A percentile compares a stretch with the other conserved stretches of the same genome.
Evolutionary conservation across 169 alveolate genomes (phyloP).

Genomic region (Plasmodium vivax): DNA sequence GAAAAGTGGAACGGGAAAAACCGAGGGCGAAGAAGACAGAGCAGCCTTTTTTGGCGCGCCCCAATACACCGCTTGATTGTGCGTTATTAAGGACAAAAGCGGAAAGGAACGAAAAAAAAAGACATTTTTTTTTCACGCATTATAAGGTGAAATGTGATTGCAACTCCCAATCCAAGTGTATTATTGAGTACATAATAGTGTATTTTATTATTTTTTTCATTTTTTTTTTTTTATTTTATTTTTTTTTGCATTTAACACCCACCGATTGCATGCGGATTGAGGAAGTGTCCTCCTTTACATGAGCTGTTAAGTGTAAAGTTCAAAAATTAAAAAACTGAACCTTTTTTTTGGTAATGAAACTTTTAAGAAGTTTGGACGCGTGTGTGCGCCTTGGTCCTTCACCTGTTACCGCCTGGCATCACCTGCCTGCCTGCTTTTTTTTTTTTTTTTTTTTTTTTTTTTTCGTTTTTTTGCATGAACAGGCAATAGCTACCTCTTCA

Average conservation of each 20-base stretch:
- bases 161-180: background rate
- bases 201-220: background rate
- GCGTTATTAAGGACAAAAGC: background rate
- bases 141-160: background rate
- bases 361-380: background rate
- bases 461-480: background rate
- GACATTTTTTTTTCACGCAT: background rate
- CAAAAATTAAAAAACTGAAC: conserved; percentile 26
- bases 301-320: conserved; percentile 8
- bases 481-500: background rate
- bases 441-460: conserved; percentile 9
- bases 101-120: background rate
- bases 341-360: conserved; percentile 25
- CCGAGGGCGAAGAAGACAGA: background rate
- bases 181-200: background rate
- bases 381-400: conserved; percentile 4
- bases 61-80: background rate
- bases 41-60: background rate
- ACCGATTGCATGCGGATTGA: conserved; percentile 10
- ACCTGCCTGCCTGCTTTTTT: background rate
- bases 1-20: background rate
- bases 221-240: background rate
- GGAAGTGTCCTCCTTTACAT: background rate
- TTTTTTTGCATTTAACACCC: background rate
- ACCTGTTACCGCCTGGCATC: background rate